These are phyloP conservation scores for Gentiana straminea DNA, from an alignment of 257 asterid species.

Conservation along the genomic window DNA sequence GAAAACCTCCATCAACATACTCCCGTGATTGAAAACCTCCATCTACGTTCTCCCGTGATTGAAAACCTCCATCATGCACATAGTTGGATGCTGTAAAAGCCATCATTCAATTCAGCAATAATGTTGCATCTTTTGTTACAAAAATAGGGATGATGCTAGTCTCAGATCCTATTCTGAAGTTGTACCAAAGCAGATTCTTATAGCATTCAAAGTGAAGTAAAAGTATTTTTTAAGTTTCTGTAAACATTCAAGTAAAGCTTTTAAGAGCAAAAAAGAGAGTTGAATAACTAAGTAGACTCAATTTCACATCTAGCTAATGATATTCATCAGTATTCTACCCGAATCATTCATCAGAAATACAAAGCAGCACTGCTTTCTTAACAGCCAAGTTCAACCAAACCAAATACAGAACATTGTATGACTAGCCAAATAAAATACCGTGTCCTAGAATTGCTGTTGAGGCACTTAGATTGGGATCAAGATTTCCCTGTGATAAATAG, in stretches of 20 bases:
- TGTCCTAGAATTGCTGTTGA: slow-evolving; percentile 50
- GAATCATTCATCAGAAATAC: too few relatives aligned
- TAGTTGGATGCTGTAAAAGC: slow-evolving; percentile 51
- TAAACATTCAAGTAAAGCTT: too few relatives aligned
- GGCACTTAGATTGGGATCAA: slow-evolving; percentile 42
- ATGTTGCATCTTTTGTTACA: too few relatives aligned
- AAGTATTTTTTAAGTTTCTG: too few relatives aligned
- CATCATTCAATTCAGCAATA: slow-evolving; percentile 1
- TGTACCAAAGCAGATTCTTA: too few relatives aligned
- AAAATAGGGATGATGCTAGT: too few relatives aligned
- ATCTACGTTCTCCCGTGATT: slow-evolving; percentile 37
- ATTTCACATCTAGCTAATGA: not conserved
- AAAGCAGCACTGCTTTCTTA: too few relatives aligned
- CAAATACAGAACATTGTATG: too few relatives aligned
- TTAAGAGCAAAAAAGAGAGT: too few relatives aligned
- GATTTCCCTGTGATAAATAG: slow-evolving; percentile 57
- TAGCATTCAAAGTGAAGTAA: too few relatives aligned
- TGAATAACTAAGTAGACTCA: too few relatives aligned
- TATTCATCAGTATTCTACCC: not conserved
- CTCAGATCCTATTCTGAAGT: not conserved
- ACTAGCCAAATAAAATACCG: slow-evolving; percentile 34
- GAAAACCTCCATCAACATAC: slow-evolving; percentile 21
- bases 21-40: slow-evolving; percentile 42
- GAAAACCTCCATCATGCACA: slow-evolving; percentile 54
- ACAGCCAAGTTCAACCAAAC: too few relatives aligned